Conservation (phyloP, 2,329 filamentous ascomycete species). For the Fusarium sp. region DNA sequence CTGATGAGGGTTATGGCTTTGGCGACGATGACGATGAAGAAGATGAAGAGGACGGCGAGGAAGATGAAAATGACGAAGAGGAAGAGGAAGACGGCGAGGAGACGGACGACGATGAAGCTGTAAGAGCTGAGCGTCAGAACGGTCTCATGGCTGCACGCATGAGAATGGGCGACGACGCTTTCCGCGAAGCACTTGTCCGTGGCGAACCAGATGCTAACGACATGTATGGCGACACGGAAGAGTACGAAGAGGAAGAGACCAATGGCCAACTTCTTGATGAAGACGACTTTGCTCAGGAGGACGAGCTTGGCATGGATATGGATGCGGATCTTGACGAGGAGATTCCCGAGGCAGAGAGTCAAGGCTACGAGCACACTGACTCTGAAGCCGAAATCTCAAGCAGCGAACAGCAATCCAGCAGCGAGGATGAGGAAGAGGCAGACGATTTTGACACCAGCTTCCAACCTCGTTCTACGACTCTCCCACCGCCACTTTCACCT, state of each 20-base stretch:
- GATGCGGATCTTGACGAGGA: slow-evolving; percentile 78
- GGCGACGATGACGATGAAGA: slow-evolving; percentile 57
- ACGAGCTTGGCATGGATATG: slow-evolving; percentile 59
- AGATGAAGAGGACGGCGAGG: slow-evolving; percentile 54
- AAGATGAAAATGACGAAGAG: slow-evolving; percentile 53
- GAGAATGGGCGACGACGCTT: slow-evolving; percentile 69
- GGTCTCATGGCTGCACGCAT: slow-evolving; percentile 62
- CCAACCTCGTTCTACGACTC: slow-evolving; percentile 50
- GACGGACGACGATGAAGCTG: slow-evolving; percentile 54
- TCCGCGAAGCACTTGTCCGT: slow-evolving; percentile 67
- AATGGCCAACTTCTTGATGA: slow-evolving; percentile 71
- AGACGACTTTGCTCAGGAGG: slow-evolving; percentile 63
- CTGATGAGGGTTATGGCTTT: slow-evolving; percentile 65
- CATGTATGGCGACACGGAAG: slow-evolving; percentile 65
- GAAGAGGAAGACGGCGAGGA: slow-evolving; percentile 56
- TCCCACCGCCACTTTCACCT: slow-evolving; percentile 53
- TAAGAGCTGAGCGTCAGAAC: slow-evolving; percentile 59
- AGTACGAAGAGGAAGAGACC: slow-evolving; percentile 66
- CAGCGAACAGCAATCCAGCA: slow-evolving; percentile 57
- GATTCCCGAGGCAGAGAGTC: slow-evolving; percentile 72
- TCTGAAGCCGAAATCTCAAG: slow-evolving; percentile 72
- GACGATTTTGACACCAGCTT: slow-evolving; percentile 53
- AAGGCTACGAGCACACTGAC: slow-evolving; percentile 81
- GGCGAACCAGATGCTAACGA: slow-evolving; percentile 61
- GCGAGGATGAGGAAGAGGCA: slow-evolving; percentile 49